Evolutionary conservation across 2,329 filamentous ascomycete species (phyloP).

Genomic region (Acrocalymma vagum): DNA sequence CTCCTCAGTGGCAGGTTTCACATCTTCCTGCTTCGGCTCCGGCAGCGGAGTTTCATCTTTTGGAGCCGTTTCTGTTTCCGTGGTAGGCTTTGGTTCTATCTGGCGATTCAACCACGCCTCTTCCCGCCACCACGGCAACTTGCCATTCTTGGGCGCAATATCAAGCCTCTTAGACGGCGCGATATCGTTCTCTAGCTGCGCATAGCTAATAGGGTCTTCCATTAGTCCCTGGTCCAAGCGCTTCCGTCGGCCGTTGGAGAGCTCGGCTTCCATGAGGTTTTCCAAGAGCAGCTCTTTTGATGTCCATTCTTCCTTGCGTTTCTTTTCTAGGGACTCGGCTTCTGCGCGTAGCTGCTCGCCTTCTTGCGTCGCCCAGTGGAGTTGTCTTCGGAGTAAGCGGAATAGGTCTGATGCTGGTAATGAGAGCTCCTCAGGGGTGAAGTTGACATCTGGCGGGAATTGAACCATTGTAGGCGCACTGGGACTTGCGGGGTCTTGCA

Average conservation of each 20-base stretch:
- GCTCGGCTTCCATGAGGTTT: conserved; percentile 75
- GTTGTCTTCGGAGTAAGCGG: conserved; percentile 67
- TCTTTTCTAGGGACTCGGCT: conserved; percentile 71
- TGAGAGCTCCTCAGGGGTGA: conserved; percentile 70
- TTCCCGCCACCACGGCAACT: conserved; percentile 46
- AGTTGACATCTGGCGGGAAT: conserved; percentile 66
- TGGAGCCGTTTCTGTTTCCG: conserved; percentile 4
- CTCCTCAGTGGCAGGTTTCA: too few relatives aligned
- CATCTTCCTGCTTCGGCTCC: too few relatives aligned
- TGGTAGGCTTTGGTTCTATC: conserved; percentile 2
- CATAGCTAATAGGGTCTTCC: conserved; percentile 36
- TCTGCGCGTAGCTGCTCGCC: conserved; percentile 70
- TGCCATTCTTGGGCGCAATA: conserved; percentile 30
- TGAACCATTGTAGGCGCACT: conserved; percentile 63
- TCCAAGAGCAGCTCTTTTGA: conserved; percentile 83
- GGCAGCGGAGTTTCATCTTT: background rate
- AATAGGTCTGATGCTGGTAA: conserved; percentile 74
- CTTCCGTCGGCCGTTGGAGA: conserved; percentile 51
- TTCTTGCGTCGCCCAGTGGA: conserved; percentile 77
- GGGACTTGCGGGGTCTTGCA: conserved; percentile 66
- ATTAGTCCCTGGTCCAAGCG: conserved; percentile 44
- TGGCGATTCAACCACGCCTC: conserved; percentile 23
- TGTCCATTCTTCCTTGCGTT: conserved; percentile 76
- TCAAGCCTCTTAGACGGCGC: conserved; percentile 39
- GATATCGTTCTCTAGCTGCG: conserved; percentile 48